Evolutionary conservation across 2,329 filamentous ascomycete species (phyloP).

Genomic region (Mariannaea sp.): DNA sequence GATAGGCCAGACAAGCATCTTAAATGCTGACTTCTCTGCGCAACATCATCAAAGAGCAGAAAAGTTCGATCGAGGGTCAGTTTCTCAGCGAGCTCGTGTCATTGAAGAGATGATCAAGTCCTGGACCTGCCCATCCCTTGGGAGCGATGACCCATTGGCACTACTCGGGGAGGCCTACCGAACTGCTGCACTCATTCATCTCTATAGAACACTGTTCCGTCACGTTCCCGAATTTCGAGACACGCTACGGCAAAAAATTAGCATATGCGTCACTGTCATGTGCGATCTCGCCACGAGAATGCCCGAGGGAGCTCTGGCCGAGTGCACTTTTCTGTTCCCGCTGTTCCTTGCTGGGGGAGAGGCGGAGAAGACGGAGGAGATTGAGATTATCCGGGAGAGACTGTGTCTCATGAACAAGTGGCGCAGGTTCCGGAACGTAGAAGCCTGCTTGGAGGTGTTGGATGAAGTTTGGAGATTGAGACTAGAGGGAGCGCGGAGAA

Average conservation of each 20-base stretch:
- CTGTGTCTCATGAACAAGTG: conserved; percentile 3
- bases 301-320: conserved; percentile 15
- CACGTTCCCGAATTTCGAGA: background rate
- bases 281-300: conserved; percentile 1
- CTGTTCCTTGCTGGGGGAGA: conserved; percentile 25
- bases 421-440: conserved; percentile 15
- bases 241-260: background rate
- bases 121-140: conserved; percentile 1
- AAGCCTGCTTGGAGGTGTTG: conserved; percentile 8
- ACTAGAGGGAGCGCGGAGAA: background rate
- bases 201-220: conserved; percentile 10
- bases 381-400: conserved; percentile 10
- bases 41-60: background rate
- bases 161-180: conserved; percentile 20
- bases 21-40: conserved; percentile 10
- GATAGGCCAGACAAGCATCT: background rate
- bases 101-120: background rate
- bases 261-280: background rate
- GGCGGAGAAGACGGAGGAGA: conserved; percentile 8
- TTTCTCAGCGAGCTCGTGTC: background rate
- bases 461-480: conserved; percentile 15
- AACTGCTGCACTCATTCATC: conserved; percentile 20
- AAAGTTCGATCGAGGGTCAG: background rate
- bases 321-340: conserved; percentile 24
- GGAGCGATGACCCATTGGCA: conserved; percentile 5